These are phyloP conservation scores for Exophiala mesophila DNA, from an alignment of 2,329 filamentous ascomycete genomes.

Conservation along the genomic window DNA sequence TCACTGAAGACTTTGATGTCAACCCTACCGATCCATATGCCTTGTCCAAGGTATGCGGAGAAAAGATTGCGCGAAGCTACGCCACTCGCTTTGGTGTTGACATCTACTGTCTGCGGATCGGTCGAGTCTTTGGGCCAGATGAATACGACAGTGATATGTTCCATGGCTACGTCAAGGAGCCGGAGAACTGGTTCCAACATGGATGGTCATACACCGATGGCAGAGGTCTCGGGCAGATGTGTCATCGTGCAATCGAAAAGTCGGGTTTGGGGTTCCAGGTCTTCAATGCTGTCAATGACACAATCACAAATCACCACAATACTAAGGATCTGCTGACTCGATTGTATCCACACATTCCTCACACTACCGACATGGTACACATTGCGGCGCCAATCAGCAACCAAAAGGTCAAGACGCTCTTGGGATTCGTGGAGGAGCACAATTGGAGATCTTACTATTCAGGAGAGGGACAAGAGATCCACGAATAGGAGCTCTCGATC, in stretches of 20 bases:
- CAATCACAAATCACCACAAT: slow-evolving; percentile 50
- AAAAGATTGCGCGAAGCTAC: slow-evolving; percentile 52
- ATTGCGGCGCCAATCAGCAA: slow-evolving; percentile 59
- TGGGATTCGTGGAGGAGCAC: slow-evolving; percentile 57
- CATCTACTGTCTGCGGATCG: slow-evolving; percentile 58
- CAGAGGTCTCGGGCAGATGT: slow-evolving; percentile 58
- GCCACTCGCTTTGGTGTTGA: slow-evolving; percentile 51
- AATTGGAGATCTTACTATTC: slow-evolving; percentile 51
- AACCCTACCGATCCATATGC: slow-evolving; percentile 60
- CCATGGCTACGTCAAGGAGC: slow-evolving; percentile 46
- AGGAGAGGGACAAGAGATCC: no score
- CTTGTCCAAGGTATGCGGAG: slow-evolving; percentile 54
- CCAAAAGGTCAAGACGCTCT: slow-evolving; percentile 52
- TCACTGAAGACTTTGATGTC: slow-evolving; percentile 54
- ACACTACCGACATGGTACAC: slow-evolving; percentile 53
- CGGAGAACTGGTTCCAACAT: slow-evolving; percentile 50
- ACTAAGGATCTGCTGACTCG: slow-evolving; percentile 50
- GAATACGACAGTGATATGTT: slow-evolving; percentile 53
- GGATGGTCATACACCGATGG: slow-evolving; percentile 62
- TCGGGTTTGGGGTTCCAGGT: slow-evolving; percentile 57
- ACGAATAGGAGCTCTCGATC: no score
- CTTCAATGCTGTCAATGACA: slow-evolving; percentile 61
- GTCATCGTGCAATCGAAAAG: slow-evolving; percentile 48
- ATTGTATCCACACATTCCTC: slow-evolving; percentile 44
- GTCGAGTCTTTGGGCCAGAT: slow-evolving; percentile 57